Percentiles rank a stretch among this genome's conserved stretches.
Conservation (phyloP, 1,284 basidiomycete species). For the Ceratobasidium sp. region DNA sequence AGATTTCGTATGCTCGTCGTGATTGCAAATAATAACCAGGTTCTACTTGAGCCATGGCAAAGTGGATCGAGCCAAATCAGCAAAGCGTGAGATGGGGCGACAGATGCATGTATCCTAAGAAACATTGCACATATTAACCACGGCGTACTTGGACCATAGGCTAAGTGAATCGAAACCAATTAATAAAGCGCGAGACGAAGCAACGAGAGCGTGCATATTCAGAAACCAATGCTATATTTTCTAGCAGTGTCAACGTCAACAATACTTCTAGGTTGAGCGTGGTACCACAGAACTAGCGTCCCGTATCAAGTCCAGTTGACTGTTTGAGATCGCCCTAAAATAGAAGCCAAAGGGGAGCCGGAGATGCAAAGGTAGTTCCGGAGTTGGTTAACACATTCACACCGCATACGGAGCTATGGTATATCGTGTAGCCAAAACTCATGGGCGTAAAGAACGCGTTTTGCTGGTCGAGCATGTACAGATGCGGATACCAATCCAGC, state of each 20-base stretch:
- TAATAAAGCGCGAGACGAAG: slow-evolving; percentile 1
- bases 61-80: slow-evolving; percentile 47
- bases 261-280: slow-evolving; percentile 93
- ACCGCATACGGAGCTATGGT: slow-evolving; percentile 85
- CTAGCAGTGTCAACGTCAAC: slow-evolving; percentile 95
- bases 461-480: slow-evolving; percentile 92
- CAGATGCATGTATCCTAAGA: neutral
- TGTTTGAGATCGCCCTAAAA: slow-evolving; percentile 94
- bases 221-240: slow-evolving; percentile 97
- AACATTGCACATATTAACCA: slow-evolving; percentile 72
- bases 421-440: slow-evolving; percentile 95
- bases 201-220: slow-evolving; percentile 77
- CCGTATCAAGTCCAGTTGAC: slow-evolving; percentile 82
- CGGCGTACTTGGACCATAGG: slow-evolving; percentile 99
- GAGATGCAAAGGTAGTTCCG: no score
- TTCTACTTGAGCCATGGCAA: slow-evolving; percentile 99
- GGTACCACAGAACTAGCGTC: slow-evolving; percentile 99
- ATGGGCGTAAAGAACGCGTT: slow-evolving; percentile 94
- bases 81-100: neutral
- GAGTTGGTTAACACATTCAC: neutral
- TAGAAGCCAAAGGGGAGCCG: slow-evolving; percentile 89
- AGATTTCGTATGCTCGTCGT: slow-evolving; percentile 62
- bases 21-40: slow-evolving; percentile 73
- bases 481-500: slow-evolving; percentile 96
- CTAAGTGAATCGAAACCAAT: slow-evolving; percentile 62